Conservation (phyloP, 1,139 yeast genomes). For the Zhuliangozyma blackwelliae region DNA sequence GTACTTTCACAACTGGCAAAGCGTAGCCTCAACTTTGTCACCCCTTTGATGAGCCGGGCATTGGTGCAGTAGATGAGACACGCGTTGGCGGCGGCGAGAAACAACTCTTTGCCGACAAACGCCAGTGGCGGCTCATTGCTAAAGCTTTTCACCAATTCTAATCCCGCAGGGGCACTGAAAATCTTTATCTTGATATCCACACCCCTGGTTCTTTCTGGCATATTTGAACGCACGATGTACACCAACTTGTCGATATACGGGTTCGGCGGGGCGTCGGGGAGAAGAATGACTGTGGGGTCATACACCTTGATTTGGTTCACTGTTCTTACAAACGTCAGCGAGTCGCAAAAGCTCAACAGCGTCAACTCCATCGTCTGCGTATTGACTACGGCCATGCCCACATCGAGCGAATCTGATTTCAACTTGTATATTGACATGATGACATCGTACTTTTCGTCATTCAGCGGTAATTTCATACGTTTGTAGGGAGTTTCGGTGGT, state of each 20-base stretch:
- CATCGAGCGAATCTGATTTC: slow-evolving; percentile 8
- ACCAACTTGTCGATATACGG: slow-evolving; percentile 29
- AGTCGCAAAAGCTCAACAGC: slow-evolving; percentile 31
- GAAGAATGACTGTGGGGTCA: slow-evolving; percentile 30
- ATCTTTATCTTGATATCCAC: slow-evolving; percentile 16
- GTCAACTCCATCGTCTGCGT: slow-evolving; percentile 16
- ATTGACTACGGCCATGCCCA: slow-evolving; percentile 9
- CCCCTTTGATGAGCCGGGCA: slow-evolving; percentile 6
- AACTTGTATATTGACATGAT: slow-evolving; percentile 9
- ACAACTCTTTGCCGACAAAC: slow-evolving; percentile 23
- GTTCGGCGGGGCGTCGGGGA: slow-evolving; percentile 22
- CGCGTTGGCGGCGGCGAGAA: slow-evolving; percentile 32
- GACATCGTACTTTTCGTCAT: slow-evolving; percentile 5
- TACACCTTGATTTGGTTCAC: slow-evolving; percentile 35
- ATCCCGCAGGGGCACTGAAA: slow-evolving; percentile 15
- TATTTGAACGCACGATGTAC: slow-evolving; percentile 29
- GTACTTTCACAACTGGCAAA: slow-evolving; percentile 36
- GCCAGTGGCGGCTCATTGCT: slow-evolving; percentile 5
- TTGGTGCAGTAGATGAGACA: slow-evolving; percentile 19
- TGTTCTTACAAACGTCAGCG: slow-evolving; percentile 43
- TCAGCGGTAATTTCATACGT: slow-evolving; percentile 1
- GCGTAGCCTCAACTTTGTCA: slow-evolving; percentile 28
- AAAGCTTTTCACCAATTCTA: slow-evolving; percentile 4
- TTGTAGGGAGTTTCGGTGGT: slow-evolving; percentile 1
- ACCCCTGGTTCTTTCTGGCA: slow-evolving; percentile 17